Conservation (phyloP, 805 yeast genomes). For the Kockiozyma suomiensis region DNA sequence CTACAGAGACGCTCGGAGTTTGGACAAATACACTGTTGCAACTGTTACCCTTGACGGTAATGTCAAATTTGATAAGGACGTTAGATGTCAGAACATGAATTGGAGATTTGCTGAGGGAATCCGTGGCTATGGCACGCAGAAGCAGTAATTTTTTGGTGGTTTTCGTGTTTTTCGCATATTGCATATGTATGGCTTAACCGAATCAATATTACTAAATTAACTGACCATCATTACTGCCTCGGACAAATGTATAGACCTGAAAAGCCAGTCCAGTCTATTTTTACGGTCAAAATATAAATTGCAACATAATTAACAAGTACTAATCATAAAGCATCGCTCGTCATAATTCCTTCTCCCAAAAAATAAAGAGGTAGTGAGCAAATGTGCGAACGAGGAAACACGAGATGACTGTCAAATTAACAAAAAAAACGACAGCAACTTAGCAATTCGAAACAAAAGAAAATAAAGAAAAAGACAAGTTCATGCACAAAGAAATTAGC, state of each 20-base stretch:
- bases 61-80: conserved; percentile 64
- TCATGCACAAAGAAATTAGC: neutral
- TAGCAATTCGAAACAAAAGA: neutral
- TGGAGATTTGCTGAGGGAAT: conserved; percentile 91
- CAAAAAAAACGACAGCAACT: neutral
- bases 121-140: conserved; percentile 84
- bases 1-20: conserved; percentile 94
- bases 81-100: conserved; percentile 71
- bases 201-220: too few species aligned
- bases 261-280: too few species aligned
- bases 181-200: too few species aligned
- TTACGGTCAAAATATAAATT: neutral
- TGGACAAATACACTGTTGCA: conserved; percentile 81
- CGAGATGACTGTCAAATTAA: neutral
- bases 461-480: neutral
- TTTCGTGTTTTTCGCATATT: neutral
- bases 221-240: neutral
- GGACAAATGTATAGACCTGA: too few species aligned
- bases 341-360: conserved; percentile 2
- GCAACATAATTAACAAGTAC: neutral
- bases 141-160: neutral
- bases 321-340: conserved; percentile 2
- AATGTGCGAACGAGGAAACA: neutral
- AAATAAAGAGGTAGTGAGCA: neutral
- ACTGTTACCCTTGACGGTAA: conserved; percentile 67